Evolutionary conservation across 352 stramenopile genomes (phyloP), one percentile per base, ranked within the genome.

Genomic region (Phytophthora sp.): DNA sequence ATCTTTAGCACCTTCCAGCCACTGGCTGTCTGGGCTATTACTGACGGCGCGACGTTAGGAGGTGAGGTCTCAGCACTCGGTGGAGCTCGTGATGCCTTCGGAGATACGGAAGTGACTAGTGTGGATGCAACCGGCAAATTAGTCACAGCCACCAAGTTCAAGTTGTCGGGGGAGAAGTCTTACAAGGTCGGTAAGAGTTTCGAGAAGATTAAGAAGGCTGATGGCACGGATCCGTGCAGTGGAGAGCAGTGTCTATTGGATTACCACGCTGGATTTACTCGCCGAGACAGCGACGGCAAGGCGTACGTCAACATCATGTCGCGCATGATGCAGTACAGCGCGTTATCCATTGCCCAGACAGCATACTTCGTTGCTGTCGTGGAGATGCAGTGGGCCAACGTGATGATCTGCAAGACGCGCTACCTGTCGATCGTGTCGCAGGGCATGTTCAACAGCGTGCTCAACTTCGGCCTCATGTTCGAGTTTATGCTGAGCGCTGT

Each of bases 401-500:
- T 98, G 13, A 64, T 98, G 24, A 96, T 98, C 58, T 97, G 88
- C 75, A 98, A 98, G 80, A 98, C 94, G 35, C 84, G 94, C 8
- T 97, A 92, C 75, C 67, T 98, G 64, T 95, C 83, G 9, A 77
- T 98, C n/a, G 63, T 78, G 26, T 80, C 82, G n/a, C 94, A 98
- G 63, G 93, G 94, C 56, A 97, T 98, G 90, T 69, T 73, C 31
- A 98, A 98, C 73, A 87, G 72, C 33, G 84, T 96, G 62, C 92
- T 98, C 65, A 96, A 98, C 71, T 97, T 97, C 63, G 91, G 90
- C 0, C 86, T 98, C 57, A 90, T 96, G 71, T 97, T 97, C 61
- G 94, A 98, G 74, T 94, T 96, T 65, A 81, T 97, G 63, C 71
- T 98, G 13, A 90, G 88, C 63, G 73, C 78, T 5, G 81, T 89